Evolutionary conservation across 2,329 filamentous ascomycete genomes (phyloP).

Genomic region (Pyrenochaeta sp.): DNA sequence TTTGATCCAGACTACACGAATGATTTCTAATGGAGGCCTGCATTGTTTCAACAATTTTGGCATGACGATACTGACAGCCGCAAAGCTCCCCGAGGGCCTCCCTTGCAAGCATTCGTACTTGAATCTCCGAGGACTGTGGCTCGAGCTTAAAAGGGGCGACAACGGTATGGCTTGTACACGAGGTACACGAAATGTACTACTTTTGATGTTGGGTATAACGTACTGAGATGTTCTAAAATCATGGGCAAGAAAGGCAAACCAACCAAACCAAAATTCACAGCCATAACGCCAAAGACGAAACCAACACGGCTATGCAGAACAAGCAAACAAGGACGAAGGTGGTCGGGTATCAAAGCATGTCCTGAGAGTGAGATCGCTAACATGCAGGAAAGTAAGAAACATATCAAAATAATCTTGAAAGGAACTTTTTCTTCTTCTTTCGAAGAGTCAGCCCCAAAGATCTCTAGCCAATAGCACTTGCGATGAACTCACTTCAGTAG

Average conservation of each 20-base stretch:
- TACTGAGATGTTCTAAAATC: not conserved
- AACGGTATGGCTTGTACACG: not conserved
- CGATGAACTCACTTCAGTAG: constrained; percentile 25
- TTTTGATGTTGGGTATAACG: not conserved
- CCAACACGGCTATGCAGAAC: not conserved
- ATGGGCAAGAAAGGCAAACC: not conserved
- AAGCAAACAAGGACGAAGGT: not conserved
- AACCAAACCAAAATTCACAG: not conserved
- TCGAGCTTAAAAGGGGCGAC: not conserved
- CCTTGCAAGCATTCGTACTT: not conserved
- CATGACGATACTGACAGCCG: too few relatives aligned
- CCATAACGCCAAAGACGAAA: not conserved
- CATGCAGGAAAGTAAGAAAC: not conserved
- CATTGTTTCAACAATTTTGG: too few relatives aligned
- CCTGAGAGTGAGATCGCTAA: not conserved
- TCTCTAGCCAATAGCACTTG: not conserved
- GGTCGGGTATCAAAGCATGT: constrained; percentile 11
- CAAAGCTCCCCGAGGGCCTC: too few relatives aligned
- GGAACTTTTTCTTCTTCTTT: constrained; percentile 30
- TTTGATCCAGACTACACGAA: not conserved
- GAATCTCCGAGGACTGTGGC: not conserved
- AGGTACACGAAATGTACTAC: not conserved
- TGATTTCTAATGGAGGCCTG: too few relatives aligned
- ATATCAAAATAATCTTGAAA: constrained; percentile 32
- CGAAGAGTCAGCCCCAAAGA: constrained; percentile 12